phyloP scores from a whole-genome alignment of 805 yeast species.

The Crinitomyces ghanaensis region DNA sequence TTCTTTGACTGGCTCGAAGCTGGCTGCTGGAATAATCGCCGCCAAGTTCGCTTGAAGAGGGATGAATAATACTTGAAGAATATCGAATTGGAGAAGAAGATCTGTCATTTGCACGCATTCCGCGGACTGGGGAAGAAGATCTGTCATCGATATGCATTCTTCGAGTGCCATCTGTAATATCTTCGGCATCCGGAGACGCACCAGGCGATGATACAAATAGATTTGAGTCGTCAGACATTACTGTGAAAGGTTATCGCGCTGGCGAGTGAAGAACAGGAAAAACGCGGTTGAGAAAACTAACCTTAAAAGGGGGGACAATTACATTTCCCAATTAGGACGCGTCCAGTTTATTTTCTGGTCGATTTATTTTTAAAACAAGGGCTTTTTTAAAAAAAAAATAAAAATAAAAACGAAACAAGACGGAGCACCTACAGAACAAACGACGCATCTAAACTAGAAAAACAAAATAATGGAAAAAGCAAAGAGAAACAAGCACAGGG shows the following conservation, averaged over 20 bases:
- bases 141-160: slow-evolving; percentile 10
- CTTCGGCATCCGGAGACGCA: slow-evolving; percentile 7
- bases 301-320: no score
- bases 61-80: slow-evolving; percentile 30
- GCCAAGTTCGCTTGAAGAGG: slow-evolving; percentile 4
- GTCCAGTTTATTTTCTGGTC: no score
- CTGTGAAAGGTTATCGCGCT: slow-evolving; percentile 9
- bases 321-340: no score
- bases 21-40: slow-evolving; percentile 9
- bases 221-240: no score
- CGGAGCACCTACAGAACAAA: no score
- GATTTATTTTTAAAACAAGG: no score
- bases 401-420: no score
- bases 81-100: slow-evolving; percentile 35
- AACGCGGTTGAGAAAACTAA: no score
- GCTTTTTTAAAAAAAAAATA: no score
- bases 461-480: no score
- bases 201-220: slow-evolving; percentile 13
- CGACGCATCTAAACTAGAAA: no score
- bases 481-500: no score
- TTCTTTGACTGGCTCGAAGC: slow-evolving; percentile 30
- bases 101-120: slow-evolving; percentile 13
- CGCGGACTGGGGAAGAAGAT: background rate
- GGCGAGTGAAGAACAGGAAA: slow-evolving; percentile 5
- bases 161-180: slow-evolving; percentile 9